Evolutionary conservation across 2,329 filamentous ascomycete species (phyloP), one percentile per base, ranked within the genome.

Genomic region (Rugonectria rugulosa): DNA sequence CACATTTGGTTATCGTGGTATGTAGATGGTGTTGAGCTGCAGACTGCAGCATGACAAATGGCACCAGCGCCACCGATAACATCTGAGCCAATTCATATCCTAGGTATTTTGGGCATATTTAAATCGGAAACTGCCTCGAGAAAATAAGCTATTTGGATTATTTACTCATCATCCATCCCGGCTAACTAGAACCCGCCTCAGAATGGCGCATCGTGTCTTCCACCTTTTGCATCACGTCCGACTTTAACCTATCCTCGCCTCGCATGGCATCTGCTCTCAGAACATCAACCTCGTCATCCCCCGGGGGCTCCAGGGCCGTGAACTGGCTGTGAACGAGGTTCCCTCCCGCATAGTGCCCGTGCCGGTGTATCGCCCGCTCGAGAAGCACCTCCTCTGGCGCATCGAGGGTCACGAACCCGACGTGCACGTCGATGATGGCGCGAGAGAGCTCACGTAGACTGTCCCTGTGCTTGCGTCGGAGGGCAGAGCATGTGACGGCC

Each of bases 251-350:
- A 4, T 40, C 37, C 20, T 40, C 37, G 5, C 37, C 37, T 6
- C 37, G 10, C 37, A 40, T 40, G 2, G 37, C 37, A n/a, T 40
- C 37, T 5, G 37, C 37, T 7, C 37, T n/a, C 4, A 40, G 12
- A 24, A 40, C 6, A 15, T 40, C 12, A 7, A 14, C 19, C 20
- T 44, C 41, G 27, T 44, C 41, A 20, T 31, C 41, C 11, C n/a
- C 27, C 5, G 37, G 37, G n/a, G 37, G 37, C 20, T 40, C 37
- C 19, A 40, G 20, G 7, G 19, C n/a, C 5, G 19, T 23, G 11
- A 23, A 44, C 29, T 47, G 43, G 11, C 43, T 37, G 17, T 47
- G 43, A 24, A 47, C 31, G 10, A 47, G 17, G 26, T 37, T 47
- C 12, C 14, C 29, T 5, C 43, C 29, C 5, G 29, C 19, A 14